These are phyloP conservation scores for Phytopythium vexans DNA, from an alignment of 352 stramenopile genomes.

Conservation along the genomic window DNA sequence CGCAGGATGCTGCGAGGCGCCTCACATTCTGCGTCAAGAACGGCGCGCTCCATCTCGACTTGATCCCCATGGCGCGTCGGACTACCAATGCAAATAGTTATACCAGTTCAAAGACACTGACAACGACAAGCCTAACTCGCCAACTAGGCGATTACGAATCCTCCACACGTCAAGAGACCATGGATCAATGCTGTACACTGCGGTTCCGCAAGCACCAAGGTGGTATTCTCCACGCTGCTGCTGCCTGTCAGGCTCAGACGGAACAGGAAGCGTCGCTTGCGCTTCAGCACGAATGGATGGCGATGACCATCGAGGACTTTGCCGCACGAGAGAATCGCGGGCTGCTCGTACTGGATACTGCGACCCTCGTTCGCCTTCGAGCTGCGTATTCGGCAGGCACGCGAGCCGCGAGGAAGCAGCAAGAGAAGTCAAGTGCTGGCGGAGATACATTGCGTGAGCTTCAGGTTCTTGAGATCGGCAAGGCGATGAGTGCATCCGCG, in stretches of 20 bases:
- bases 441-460: constrained; percentile 7
- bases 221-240: neutral
- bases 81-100: neutral
- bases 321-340: constrained; percentile 33
- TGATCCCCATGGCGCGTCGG: neutral
- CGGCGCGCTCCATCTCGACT: constrained; percentile 12
- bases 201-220: neutral
- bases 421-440: constrained; percentile 1
- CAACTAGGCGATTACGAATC: no score
- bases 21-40: constrained; percentile 37
- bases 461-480: constrained; percentile 32
- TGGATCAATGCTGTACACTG: constrained; percentile 1
- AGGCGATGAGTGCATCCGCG: constrained; percentile 14
- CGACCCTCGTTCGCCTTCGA: constrained; percentile 25
- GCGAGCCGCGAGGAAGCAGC: constrained; percentile 9
- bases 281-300: constrained; percentile 36
- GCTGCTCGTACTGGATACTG: constrained; percentile 38
- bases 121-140: no score
- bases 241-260: neutral
- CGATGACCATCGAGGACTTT: constrained; percentile 54
- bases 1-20: constrained; percentile 12
- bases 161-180: neutral
- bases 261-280: neutral
- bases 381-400: constrained; percentile 17
- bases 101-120: no score